A percentile compares a stretch with the other conserved stretches of the same genome.
phyloP scores from a whole-genome alignment of 768 basidiomycete genomes.

The Xanthoconium purpureum region DNA sequence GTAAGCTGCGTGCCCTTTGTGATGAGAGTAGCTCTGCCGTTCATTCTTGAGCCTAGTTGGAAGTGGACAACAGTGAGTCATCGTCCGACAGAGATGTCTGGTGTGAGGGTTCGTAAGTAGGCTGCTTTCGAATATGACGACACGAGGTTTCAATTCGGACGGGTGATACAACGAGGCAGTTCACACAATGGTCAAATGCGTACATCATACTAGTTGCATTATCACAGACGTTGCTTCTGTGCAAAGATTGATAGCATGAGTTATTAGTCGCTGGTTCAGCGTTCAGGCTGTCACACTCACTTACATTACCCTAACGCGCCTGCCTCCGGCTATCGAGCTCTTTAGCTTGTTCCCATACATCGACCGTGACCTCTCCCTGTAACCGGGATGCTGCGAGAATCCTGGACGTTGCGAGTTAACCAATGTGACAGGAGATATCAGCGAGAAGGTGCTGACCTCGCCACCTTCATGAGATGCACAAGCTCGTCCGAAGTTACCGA shows the following conservation, averaged over 20 bases:
- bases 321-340: slow-evolving; percentile 50
- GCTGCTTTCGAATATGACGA: slow-evolving; percentile 13
- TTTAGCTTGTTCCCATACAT: slow-evolving; percentile 65
- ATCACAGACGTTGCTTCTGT: not conserved
- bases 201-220: not conserved
- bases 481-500: slow-evolving; percentile 57
- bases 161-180: not conserved
- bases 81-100: not conserved
- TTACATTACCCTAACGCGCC: slow-evolving; percentile 8
- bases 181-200: not conserved
- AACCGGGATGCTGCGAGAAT: slow-evolving; percentile 62
- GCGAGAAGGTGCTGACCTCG: slow-evolving; percentile 48
- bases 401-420: slow-evolving; percentile 35
- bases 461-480: slow-evolving; percentile 62
- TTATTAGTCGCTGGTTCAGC: not conserved
- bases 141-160: slow-evolving; percentile 9
- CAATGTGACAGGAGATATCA: not conserved
- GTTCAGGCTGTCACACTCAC: slow-evolving; percentile 3
- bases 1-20: slow-evolving; percentile 23
- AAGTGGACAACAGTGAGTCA: not conserved
- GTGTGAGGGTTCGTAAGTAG: not conserved
- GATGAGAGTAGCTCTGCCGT: slow-evolving; percentile 9
- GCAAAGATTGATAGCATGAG: not conserved
- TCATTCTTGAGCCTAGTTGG: slow-evolving; percentile 14
- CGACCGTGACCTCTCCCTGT: slow-evolving; percentile 49